phyloP scores from a whole-genome alignment of 768 basidiomycete species.

The Chalciporus piperatus region DNA sequence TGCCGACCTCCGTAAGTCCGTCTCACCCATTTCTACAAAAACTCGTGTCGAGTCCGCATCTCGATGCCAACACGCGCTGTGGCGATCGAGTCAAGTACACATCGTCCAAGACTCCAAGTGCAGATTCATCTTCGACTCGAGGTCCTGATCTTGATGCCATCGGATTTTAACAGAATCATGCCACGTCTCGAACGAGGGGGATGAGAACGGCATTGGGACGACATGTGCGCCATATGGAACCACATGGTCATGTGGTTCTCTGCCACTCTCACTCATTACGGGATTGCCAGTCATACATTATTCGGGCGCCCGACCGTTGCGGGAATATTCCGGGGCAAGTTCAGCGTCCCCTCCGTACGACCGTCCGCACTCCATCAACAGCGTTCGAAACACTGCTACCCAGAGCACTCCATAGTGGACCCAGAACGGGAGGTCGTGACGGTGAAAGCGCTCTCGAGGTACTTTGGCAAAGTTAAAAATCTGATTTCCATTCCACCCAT shows the following conservation, averaged over 20 bases:
- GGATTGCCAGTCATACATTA: neutral
- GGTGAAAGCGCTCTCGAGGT: too few relatives aligned
- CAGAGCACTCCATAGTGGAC: too few relatives aligned
- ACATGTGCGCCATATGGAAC: neutral
- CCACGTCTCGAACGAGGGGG: neutral
- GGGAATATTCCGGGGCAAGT: neutral
- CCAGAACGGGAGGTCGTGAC: too few relatives aligned
- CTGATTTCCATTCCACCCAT: neutral
- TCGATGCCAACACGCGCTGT: neutral
- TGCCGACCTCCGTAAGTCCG: neutral
- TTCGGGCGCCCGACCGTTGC: neutral
- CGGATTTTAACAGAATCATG: neutral
- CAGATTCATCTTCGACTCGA: neutral
- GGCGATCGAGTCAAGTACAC: too few relatives aligned
- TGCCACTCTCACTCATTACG: slow-evolving; percentile 1
- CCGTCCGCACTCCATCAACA: too few relatives aligned
- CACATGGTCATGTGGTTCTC: neutral
- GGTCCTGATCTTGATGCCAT: too few relatives aligned
- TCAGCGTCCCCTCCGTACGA: too few relatives aligned
- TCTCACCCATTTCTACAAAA: too few relatives aligned
- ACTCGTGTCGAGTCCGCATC: neutral
- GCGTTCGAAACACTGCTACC: too few relatives aligned
- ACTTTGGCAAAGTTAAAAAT: neutral
- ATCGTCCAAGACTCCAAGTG: too few relatives aligned
- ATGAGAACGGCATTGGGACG: slow-evolving; percentile 5